Conservation (phyloP, 371 early-diverging fungal genomes). For the Mucor circinelloides region DNA sequence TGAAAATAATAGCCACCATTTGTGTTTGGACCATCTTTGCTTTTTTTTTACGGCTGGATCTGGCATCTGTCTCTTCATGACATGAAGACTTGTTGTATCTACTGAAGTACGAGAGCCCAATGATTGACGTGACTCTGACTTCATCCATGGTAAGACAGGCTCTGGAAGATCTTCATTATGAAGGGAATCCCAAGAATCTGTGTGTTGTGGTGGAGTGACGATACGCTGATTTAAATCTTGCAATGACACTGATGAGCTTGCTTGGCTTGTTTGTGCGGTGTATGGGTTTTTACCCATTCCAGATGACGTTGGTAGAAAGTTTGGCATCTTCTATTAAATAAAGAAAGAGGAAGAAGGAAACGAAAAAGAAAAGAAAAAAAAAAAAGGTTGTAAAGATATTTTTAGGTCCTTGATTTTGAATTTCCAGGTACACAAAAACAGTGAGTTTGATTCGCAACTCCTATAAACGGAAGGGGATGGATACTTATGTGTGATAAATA, state of each 20-base stretch:
- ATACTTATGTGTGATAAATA: background rate
- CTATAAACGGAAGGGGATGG: background rate
- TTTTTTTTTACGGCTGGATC: slow-evolving; percentile 36
- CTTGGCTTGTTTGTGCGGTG: slow-evolving; percentile 11
- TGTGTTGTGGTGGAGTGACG: background rate
- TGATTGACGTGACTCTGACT: slow-evolving; percentile 42
- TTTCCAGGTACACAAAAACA: slow-evolving; percentile 5
- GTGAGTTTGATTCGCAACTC: background rate
- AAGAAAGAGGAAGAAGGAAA: background rate
- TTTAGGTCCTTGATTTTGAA: background rate
- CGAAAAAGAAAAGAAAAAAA: background rate
- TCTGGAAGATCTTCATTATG: slow-evolving; percentile 28
- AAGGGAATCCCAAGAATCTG: slow-evolving; percentile 10
- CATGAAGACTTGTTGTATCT: slow-evolving; percentile 40
- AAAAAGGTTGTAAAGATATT: background rate
- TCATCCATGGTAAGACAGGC: slow-evolving; percentile 54
- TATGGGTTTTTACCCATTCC: background rate
- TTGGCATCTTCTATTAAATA: slow-evolving; percentile 1
- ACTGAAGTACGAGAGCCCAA: slow-evolving; percentile 30
- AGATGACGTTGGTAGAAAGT: background rate
- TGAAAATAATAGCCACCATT: slow-evolving; percentile 52
- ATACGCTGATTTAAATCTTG: slow-evolving; percentile 6
- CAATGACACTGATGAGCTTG: slow-evolving; percentile 15
- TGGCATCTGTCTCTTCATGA: slow-evolving; percentile 38
- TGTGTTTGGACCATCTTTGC: slow-evolving; percentile 58